Evolutionary conservation across 106 monocot genomes (phyloP).

Genomic region (Vanilla planifolia): DNA sequence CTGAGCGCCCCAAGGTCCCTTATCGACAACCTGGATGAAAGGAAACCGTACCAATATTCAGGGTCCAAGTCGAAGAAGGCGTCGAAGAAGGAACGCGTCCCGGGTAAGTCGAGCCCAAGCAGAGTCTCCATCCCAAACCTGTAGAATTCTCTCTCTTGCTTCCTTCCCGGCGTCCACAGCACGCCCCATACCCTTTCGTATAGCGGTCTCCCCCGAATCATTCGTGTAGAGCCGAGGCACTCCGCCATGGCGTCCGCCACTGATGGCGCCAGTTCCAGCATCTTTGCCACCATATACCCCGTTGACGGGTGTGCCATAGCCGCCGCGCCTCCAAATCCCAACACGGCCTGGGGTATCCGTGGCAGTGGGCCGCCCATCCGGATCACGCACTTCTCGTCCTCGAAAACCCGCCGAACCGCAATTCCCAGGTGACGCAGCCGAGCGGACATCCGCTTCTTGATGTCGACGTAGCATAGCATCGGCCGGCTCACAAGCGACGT

Average conservation of each 20-base stretch:
- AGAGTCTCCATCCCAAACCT: conserved; percentile 33
- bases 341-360: conserved; percentile 13
- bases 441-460: conserved; percentile 34
- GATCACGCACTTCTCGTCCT: conserved; percentile 33
- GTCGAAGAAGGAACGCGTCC: conserved; percentile 28
- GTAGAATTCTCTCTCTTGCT: conserved; percentile 25
- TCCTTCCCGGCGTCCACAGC: conserved; percentile 22
- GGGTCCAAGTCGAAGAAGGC: conserved; percentile 30
- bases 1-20: conserved; percentile 19
- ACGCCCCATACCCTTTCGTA: conserved; percentile 21
- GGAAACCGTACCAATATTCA: conserved; percentile 23
- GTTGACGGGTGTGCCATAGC: conserved; percentile 27
- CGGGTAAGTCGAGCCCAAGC: conserved; percentile 24
- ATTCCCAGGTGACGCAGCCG: conserved; percentile 29
- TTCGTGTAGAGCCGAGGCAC: conserved; percentile 23
- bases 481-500: conserved; percentile 29
- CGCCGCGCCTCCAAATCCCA: conserved; percentile 14
- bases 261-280: neutral
- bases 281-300: conserved; percentile 25
- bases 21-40: conserved; percentile 17
- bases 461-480: conserved; percentile 6
- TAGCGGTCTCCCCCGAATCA: conserved; percentile 20
- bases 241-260: conserved; percentile 25
- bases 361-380: conserved; percentile 30
- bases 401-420: conserved; percentile 19